Evolutionary conservation across 176 grass and related monocot species (phyloP), one percentile per base, ranked within the genome.

Genomic region (Poa annua): DNA sequence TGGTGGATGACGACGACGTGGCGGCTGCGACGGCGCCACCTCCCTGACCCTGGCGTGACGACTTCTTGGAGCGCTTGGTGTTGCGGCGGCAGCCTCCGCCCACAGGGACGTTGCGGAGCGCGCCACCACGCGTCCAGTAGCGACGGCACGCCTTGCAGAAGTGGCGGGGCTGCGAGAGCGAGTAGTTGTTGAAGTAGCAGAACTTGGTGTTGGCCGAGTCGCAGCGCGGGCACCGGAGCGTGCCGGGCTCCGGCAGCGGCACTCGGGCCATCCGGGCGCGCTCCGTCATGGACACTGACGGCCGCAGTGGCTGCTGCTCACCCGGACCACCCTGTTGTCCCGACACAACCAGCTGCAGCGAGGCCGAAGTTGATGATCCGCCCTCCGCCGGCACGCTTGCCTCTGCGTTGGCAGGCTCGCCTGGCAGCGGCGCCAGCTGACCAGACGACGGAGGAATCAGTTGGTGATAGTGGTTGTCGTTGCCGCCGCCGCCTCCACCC

Each of bases 141-240:
- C 96, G 96, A 44, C 96, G 96, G 81, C 96, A 99, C 4, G 96
- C 90, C 93, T 99, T 99, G 91, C 96, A 99, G 85, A 99, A 99
- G 89, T 99, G 93, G 55, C 96, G 96, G 11, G 96, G 96, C 91
- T 99, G 96, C 84, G 96, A 95, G n/a, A 99, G 89, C 11, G 97
- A 99, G 86, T 99, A 99, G 89, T 99, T 99, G 85, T 99, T 99
- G 91, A 92, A 99, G 91, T 99, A 99, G 84, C 97, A 99, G 79
- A 99, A 99, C 75, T 99, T 99, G 85, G 97, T 99, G 83, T 99
- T 96, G 39, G 89, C 24, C n/a, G 97, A 99, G 77, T 99, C 93
- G 73, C 97, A 99, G 53, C 97, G 97, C 36, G 97, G 97, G 74
- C 97, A 96, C 52, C 89, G 89, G 12, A 99, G 96, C 35, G 89